Base-by-base conservation (phyloP, 2,329 filamentous ascomycete species). In the Sphaerulina vaccinii region DNA sequence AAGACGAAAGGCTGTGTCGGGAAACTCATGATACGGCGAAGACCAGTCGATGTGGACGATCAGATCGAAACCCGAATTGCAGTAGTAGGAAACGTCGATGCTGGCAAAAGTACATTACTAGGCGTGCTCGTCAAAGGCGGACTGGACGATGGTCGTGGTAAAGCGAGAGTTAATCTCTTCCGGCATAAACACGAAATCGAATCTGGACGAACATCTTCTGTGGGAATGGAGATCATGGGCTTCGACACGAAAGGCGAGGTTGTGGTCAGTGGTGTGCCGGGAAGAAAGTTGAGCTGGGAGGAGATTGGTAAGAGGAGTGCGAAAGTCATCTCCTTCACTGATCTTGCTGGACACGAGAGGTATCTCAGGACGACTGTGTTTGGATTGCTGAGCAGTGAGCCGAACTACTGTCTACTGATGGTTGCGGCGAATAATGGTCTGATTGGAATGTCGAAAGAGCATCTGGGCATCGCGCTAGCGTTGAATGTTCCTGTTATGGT, bases 191-290 rank as follows among this genome's bases (percentile, higher is more conserved):
- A 99, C 66, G 93, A 99, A 73, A 87, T 97, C 35, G 93, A 99
- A 72, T 93, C 88, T 40, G 93, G 93, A 1, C 82, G 93, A 59
- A 99, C 93, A 8, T 96, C 90, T 68, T 96, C 91, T 0, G 93
- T 99, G 0, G 92, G 93, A 36, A 95, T 97, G 91, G 93, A 99
- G 71, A 97, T 97, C 56, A 90, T 97, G 86, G 93, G 93, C 1
- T 99, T 96, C 63, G 90, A 97, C 70, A 90, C 87, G 44, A 80
- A 81, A 49, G 92, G 93, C 22, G 83, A 91, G 21, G 86, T 96
- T 22, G 81, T 97, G 13, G 82, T 84, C 13, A 92, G 88, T 33
- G 87, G 87, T 52, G 87, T 86, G 0, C 88, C 91, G 2, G 92
- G 90, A 1, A 83, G 93, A 69, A 89, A 86, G 73, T 76, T 97